Base-by-base conservation (phyloP, 306 rosid genomes). In the Prunus dulcis region DNA sequence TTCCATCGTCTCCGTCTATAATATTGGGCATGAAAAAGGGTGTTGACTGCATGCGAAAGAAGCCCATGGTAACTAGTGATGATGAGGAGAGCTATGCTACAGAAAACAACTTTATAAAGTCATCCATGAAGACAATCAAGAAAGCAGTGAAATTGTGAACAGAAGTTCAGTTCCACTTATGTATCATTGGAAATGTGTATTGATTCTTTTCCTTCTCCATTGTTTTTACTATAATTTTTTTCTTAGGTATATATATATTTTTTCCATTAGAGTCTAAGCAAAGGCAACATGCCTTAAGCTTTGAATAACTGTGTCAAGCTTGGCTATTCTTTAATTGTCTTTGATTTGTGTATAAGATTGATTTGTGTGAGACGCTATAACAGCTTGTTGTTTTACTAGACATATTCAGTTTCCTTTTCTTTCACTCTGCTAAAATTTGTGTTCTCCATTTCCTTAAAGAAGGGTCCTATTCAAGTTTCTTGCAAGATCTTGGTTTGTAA, bases 1-100 rank as follows among this genome's bases (percentile, higher is more conserved):
- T 89, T 67, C 98, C 99, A 63, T 92, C 98, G 56, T 89, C 99
- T 75, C 99, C 98, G n/a, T 85, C 96, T 30, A 80, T 92, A 83
- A 86, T 92, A 58, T 58, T 84, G 74, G 96, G 96, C 58, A 85
- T 91, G 87, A 91, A 77, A 64, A 90, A 90, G 77, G 92, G 96
- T 55, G 87, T 87, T 30, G 97, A 90, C 80, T 78, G 84, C 89
- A 86, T 90, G 34, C 67, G 90, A 77, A 93, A 90, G 91, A 93
- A 88, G 84, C 86, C 87, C 32, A 50, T 73, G 69, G 89, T 82
- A 67, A 77, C 72, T 17, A 84, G 83, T 38, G 90, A 86, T 61
- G 89, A 86, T 50, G 82, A 79, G 9, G 86, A 80, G 68, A 84
- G 84, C 67, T 61, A 69, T 69, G 82, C 65, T 64, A 75, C 80